A percentile compares a stretch with the other conserved stretches of the same genome.
These are phyloP conservation scores for Speleostelium caveatum DNA, from an alignment of 78 protist genomes.

Conservation along the genomic window DNA sequence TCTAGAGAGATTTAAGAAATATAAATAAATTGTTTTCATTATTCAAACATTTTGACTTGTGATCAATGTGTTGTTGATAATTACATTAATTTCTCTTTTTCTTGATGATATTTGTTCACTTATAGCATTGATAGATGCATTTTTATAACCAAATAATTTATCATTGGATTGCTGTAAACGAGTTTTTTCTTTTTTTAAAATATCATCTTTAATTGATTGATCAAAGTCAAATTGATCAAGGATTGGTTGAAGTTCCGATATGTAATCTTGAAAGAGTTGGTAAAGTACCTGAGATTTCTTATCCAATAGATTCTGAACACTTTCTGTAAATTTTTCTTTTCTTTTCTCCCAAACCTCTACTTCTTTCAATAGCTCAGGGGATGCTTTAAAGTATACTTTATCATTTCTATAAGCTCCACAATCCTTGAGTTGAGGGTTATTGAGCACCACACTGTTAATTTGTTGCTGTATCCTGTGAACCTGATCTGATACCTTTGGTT, in stretches of 20 bases:
- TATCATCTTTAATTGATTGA: not conserved
- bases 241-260: constrained; percentile 46
- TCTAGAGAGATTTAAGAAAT: no score
- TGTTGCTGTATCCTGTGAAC: not conserved
- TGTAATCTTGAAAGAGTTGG: constrained; percentile 11
- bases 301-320: constrained; percentile 12
- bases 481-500: not conserved
- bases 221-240: constrained; percentile 16
- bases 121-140: constrained; percentile 39
- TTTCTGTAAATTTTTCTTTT: constrained; percentile 10
- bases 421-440: not conserved
- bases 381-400: constrained; percentile 52
- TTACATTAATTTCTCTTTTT: constrained; percentile 31
- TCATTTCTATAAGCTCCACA: not conserved
- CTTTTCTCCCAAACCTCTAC: constrained; percentile 52
- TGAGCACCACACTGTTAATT: not conserved
- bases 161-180: constrained; percentile 25
- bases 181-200: not conserved
- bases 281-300: constrained; percentile 22
- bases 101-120: constrained; percentile 22
- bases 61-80: constrained; percentile 49
- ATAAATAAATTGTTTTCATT: not conserved
- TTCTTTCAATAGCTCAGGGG: constrained; percentile 31
- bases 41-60: not conserved
- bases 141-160: constrained; percentile 38